Base-by-base conservation (phyloP, 495 filamentous ascomycete genomes). In the Neurospora discreta region DNA sequence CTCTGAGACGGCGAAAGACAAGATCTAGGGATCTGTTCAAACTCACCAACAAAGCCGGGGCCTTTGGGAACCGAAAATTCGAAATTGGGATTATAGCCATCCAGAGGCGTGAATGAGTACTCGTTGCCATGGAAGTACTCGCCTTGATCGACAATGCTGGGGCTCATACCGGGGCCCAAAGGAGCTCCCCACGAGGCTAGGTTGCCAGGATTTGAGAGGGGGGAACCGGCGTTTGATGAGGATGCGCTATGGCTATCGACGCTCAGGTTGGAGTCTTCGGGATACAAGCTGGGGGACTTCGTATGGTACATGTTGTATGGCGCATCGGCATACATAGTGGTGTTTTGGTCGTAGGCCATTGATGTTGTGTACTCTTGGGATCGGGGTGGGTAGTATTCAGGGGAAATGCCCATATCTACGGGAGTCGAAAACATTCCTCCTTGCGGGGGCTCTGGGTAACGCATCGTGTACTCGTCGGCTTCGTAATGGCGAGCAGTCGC, bases 211-310 rank as follows among this genome's bases (percentile, higher is more conserved):
- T 86, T 87, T 0, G 90, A 90, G 72, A 90, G 91, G 23, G 94
- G 94, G 10, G 94, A 97, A 40, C 90, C 92, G 75, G 92, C 90
- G 40, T 89, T 87, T 5, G 94, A 97, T 2, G 94, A 95, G 18
- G 92, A 86, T 15, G 90, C 89, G 18, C 93, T 95, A 36, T 90
- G 89, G 16, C 93, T 95, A 36, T 91, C 90, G 70, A 90, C 92
- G 18, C 91, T 93, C 68, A 94, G 79, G 85, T 86, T 82, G 75
- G 86, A 85, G 52, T 85, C 82, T 68, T 87, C 85, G 23, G 79
- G 73, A 72, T 82, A 86, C 71, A 81, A 74, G 67, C 79, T 75
- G 20, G 84, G 83, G 18, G 83, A 83, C 74, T 74, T 71, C 71
- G 75, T 71, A 71, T 76, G 77, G 74, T 84, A 79, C 71, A 78